Base-by-base conservation (phyloP, 2,329 filamentous ascomycete species). In the Nigrograna mackinnonii region DNA sequence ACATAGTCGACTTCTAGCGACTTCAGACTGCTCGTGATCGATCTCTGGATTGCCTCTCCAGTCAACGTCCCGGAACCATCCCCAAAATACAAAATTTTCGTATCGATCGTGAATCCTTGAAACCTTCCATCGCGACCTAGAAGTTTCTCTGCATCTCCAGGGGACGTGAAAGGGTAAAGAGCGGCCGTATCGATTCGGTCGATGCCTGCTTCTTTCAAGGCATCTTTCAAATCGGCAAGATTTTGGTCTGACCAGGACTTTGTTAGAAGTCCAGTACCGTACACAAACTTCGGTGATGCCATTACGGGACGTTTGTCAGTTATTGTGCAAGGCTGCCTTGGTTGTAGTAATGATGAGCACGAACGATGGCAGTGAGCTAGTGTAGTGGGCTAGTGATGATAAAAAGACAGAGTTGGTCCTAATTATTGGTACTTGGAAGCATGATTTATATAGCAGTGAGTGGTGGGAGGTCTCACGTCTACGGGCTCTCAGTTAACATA, bases 81-180 rank as follows among this genome's bases (percentile, higher is more conserved):
- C n/a, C 26, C 6, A 64, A 46, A 19, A 19, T 11, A 12, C 34
- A 36, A 20, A 14, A 14, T 14, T 28, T 28, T 28, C 24, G 24
- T 28, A 28, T 28, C 24, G 3, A 28, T 14, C 11, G 24, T 28
- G 24, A 28, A 28, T 11, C 24, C 24, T 28, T 28, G 11, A 28
- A 28, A 28, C 24, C 14, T 28, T 11, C 24, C 24, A n/a, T n/a
- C n/a, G 24, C 11, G 11, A 12, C 24, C 24, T 14, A 28, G 3
- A 12, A 28, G 14, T 11, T 14, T 11, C 11, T 28, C 24, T 12
- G 24, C 11, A 14, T 14, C 24, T 11, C 24, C 24, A 3, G 24
- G 24, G 3, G 11, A 11, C 11, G 24, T 28, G 24, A 28, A 28
- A 11, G 24, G 24, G 14, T 28, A 28, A 14, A 28, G 11, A 28